phyloP scores from a whole-genome alignment of 2,329 filamentous ascomycete species.

The Aureobasidium zeae region DNA sequence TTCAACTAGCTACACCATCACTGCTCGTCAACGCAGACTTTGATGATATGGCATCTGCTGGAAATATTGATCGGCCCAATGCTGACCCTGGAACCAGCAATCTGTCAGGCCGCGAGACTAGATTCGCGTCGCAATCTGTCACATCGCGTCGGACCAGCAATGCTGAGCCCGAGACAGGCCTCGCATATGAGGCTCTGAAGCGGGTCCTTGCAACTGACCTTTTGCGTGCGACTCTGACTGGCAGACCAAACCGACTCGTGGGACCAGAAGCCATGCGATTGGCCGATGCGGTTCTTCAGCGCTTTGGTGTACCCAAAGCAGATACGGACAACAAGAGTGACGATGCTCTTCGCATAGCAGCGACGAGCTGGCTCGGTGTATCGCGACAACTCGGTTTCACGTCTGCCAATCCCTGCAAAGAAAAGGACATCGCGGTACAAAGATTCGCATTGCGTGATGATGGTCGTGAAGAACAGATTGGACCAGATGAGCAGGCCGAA shows the following conservation, averaged over 20 bases:
- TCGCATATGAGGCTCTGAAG: slow-evolving; percentile 36
- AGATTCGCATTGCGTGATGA: slow-evolving; percentile 25
- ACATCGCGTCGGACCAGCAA: not conserved
- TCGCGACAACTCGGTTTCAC: slow-evolving; percentile 29
- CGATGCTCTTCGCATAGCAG: slow-evolving; percentile 31
- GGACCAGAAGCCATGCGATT: slow-evolving; percentile 40
- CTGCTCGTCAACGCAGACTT: slow-evolving; percentile 45
- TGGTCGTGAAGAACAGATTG: slow-evolving; percentile 24
- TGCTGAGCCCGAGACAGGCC: slow-evolving; percentile 17
- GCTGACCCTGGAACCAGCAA: slow-evolving; percentile 10
- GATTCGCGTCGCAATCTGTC: slow-evolving; percentile 3
- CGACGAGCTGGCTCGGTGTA: slow-evolving; percentile 36
- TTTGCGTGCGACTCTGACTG: slow-evolving; percentile 36
- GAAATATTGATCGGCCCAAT: slow-evolving; percentile 18
- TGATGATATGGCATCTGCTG: slow-evolving; percentile 19
- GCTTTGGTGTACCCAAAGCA: slow-evolving; percentile 29
- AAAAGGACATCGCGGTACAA: slow-evolving; percentile 33
- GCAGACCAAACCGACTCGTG: slow-evolving; percentile 31
- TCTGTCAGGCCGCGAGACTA: not conserved
- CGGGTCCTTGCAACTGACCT: slow-evolving; percentile 39
- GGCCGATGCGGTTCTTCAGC: slow-evolving; percentile 35
- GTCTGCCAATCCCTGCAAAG: slow-evolving; percentile 26
- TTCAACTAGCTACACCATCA: slow-evolving; percentile 53
- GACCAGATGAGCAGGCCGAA: slow-evolving; percentile 29
- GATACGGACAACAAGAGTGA: slow-evolving; percentile 28